phyloP scores from a whole-genome alignment of 2,329 filamentous ascomycete species.

The Didymella sp. region DNA sequence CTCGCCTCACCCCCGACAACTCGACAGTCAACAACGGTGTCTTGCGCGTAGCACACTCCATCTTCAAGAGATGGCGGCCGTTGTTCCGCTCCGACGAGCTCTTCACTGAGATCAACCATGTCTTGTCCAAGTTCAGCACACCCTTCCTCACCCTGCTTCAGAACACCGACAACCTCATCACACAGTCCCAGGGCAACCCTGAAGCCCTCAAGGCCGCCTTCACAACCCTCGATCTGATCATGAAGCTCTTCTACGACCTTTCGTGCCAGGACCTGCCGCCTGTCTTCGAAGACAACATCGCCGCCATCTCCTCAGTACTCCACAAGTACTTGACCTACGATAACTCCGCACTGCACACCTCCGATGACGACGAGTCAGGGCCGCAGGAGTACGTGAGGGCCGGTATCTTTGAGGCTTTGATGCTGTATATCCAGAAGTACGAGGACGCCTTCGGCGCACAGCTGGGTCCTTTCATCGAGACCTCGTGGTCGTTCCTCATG shows the following conservation, averaged over 20 bases:
- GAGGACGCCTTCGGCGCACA: slow-evolving; percentile 89
- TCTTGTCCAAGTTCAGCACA: slow-evolving; percentile 80
- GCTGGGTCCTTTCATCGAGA: slow-evolving; percentile 83
- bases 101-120: slow-evolving; percentile 96
- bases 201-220: slow-evolving; percentile 78
- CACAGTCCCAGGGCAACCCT: slow-evolving; percentile 77
- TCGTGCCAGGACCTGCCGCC: slow-evolving; percentile 97
- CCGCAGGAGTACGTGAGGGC: slow-evolving; percentile 86
- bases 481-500: slow-evolving; percentile 89
- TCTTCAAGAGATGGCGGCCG: slow-evolving; percentile 95
- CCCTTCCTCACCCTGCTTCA: slow-evolving; percentile 83
- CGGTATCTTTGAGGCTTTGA: slow-evolving; percentile 88
- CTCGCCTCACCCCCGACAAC: slow-evolving; percentile 81
- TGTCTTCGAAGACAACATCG: slow-evolving; percentile 88
- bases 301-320: slow-evolving; percentile 76
- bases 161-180: slow-evolving; percentile 73
- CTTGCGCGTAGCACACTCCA: slow-evolving; percentile 95
- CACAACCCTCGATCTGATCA: slow-evolving; percentile 82
- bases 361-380: slow-evolving; percentile 89
- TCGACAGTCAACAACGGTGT: slow-evolving; percentile 90
- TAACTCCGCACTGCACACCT: slow-evolving; percentile 80
- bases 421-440: slow-evolving; percentile 92
- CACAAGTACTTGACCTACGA: slow-evolving; percentile 94
- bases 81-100: slow-evolving; percentile 92
- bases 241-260: slow-evolving; percentile 94